phyloP scores from a whole-genome alignment of 176 grass and related monocot species.

The Triticum dicoccoides region DNA sequence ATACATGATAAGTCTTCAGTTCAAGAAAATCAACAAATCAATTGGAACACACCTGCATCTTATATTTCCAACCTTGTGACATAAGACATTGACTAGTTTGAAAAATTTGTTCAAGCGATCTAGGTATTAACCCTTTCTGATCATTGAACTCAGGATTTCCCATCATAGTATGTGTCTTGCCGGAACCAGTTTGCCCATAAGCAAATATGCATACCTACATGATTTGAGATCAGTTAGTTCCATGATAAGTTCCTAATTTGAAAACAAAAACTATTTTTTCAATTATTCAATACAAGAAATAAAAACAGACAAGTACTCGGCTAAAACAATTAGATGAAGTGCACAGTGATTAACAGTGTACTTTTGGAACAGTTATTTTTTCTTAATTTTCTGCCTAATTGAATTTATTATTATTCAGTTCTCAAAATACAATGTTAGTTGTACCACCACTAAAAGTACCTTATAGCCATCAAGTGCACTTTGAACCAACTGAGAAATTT shows the following conservation, averaged over 20 bases:
- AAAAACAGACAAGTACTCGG: neutral
- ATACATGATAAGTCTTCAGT: neutral
- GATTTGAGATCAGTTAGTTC: neutral
- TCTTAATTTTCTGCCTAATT: neutral
- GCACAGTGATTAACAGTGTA: neutral
- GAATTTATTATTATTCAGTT: neutral
- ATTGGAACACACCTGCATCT: slow-evolving; percentile 57
- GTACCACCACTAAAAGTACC: slow-evolving; percentile 35
- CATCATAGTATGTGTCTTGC: slow-evolving; percentile 98
- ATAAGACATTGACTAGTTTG: slow-evolving; percentile 57
- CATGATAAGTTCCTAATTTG: neutral
- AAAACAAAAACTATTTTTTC: neutral
- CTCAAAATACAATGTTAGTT: neutral
- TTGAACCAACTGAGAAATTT: slow-evolving; percentile 95
- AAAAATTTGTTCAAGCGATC: slow-evolving; percentile 89
- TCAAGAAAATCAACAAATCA: neutral
- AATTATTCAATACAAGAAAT: neutral
- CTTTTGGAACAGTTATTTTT: neutral
- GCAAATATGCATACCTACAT: slow-evolving; percentile 98
- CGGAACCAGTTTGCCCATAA: slow-evolving; percentile 96
- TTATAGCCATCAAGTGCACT: slow-evolving; percentile 97
- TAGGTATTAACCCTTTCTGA: slow-evolving; percentile 89
- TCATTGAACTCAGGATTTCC: slow-evolving; percentile 49
- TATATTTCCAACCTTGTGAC: slow-evolving; percentile 89
- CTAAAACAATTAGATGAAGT: neutral